Evolutionary conservation across 495 filamentous ascomycete species (phyloP).

Genomic region (Hypoxylon lienhwacheense): DNA sequence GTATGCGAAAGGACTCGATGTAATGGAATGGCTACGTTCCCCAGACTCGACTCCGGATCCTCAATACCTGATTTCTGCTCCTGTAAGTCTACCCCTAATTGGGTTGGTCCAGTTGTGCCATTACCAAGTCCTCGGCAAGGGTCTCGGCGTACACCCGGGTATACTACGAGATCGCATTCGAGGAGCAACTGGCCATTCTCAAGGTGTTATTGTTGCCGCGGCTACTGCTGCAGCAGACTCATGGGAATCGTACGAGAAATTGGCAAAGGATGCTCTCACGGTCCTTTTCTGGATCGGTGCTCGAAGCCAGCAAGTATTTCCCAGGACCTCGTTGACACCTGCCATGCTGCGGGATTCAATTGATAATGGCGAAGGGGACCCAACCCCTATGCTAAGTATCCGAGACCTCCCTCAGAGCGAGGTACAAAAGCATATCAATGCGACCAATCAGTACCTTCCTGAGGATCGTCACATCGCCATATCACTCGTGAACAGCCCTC

Average conservation of each 20-base stretch:
- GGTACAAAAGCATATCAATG: constrained; percentile 92
- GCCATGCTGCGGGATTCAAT: constrained; percentile 89
- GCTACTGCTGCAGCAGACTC: constrained; percentile 81
- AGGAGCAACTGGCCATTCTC: constrained; percentile 94
- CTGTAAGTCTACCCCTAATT: constrained; percentile 95
- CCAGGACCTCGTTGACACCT: constrained; percentile 89
- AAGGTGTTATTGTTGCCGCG: constrained; percentile 93
- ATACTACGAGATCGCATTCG: constrained; percentile 77
- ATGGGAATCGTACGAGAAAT: constrained; percentile 86
- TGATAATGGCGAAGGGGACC: constrained; percentile 88
- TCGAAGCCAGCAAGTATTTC: constrained; percentile 97
- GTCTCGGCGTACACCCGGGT: constrained; percentile 82
- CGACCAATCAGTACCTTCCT: constrained; percentile 93
- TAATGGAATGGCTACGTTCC: constrained; percentile 88
- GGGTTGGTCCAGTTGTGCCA: constrained; percentile 93
- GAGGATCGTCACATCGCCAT: constrained; percentile 90
- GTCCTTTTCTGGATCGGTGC: constrained; percentile 99
- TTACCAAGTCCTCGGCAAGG: constrained; percentile 89
- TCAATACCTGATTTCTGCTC: constrained; percentile 94
- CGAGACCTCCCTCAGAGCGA: constrained; percentile 82
- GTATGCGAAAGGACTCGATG: constrained; percentile 91
- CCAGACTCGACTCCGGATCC: constrained; percentile 86
- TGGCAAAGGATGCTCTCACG: constrained; percentile 75
- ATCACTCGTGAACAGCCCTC: constrained; percentile 92
- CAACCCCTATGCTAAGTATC: constrained; percentile 97